Evolutionary conservation across 2,329 filamentous ascomycete genomes (phyloP), one percentile per base, ranked within the genome.

Genomic region (Calonectria fujianensis): DNA sequence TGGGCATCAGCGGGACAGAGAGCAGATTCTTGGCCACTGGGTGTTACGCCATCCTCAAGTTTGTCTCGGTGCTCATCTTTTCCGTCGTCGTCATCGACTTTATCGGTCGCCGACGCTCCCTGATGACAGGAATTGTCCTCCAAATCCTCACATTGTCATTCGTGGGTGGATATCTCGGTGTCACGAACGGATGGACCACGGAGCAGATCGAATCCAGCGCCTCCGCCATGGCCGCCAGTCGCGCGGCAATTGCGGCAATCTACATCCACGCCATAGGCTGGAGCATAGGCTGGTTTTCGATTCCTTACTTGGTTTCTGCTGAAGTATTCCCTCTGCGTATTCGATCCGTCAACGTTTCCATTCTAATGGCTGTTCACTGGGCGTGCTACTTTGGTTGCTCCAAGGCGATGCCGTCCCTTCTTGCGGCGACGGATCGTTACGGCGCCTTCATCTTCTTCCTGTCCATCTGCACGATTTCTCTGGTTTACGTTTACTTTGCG

Each of bases 241-340:
- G 83, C 0, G 85, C 82, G 1, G 85, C 86, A 1, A 87, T 88
- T 39, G 85, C 84, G 0, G 84, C 85, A 35, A 87, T 88, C 6
- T 88, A 87, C 75, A 65, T 88, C 27, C 84, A 85, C 20, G 87
- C 86, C 11, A 79, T 87, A 7, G 86, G 84, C 1, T 88, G 86
- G 86, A 86, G 86, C 0, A 85, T 89, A n/a, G 87, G 87, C 0
- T 88, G 85, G 86, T 88, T 88, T 74, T 84, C 82, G 0, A 85
- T 88, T 18, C 86, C 86, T 6, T 88, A 88, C 67, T 79, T 88
- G 3, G 82, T 88, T n/a, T 86, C 84, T 3, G 85, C 87, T 1
- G 87, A 89, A 76, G 84, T 88, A 0, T 87, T 88, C 39, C 86
- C 86, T 0, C 80, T 87, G 0, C 81, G 84, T 1, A 85, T 88